These are phyloP conservation scores for Hygrophoropsis aurantiaca DNA, from an alignment of 768 basidiomycete species.

Conservation along the genomic window DNA sequence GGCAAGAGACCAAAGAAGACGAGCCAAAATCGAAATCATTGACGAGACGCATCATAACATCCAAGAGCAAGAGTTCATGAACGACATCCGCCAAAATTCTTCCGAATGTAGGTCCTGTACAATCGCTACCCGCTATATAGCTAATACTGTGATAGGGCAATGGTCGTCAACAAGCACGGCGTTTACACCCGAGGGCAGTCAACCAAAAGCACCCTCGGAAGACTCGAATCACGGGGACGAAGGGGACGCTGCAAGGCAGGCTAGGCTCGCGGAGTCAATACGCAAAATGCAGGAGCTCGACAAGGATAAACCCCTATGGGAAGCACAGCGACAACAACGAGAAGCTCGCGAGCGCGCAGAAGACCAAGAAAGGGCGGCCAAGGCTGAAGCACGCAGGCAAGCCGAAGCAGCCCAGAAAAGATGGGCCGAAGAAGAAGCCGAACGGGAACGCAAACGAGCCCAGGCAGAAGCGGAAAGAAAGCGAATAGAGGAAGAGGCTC, in stretches of 20 bases:
- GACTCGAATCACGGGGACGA: conserved; percentile 22
- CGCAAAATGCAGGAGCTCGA: conserved; percentile 70
- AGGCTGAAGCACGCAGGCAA: conserved; percentile 30
- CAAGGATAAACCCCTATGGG: conserved; percentile 61
- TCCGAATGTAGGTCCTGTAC: not conserved
- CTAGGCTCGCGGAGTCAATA: conserved; percentile 60
- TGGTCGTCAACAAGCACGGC: no score
- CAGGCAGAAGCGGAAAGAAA: conserved; percentile 29
- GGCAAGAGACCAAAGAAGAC: conserved; percentile 43
- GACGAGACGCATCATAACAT: conserved; percentile 37
- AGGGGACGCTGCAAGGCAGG: conserved; percentile 38
- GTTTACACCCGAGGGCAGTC: no score
- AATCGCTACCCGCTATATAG: no score
- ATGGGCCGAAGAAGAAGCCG: conserved; percentile 23
- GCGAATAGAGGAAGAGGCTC: conserved; percentile 33
- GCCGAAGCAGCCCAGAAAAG: conserved; percentile 29
- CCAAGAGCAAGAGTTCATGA: conserved; percentile 39
- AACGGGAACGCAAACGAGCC: conserved; percentile 19
- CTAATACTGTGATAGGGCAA: no score
- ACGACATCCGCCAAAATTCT: conserved; percentile 30
- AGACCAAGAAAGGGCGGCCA: conserved; percentile 38
- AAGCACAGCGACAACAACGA: conserved; percentile 49
- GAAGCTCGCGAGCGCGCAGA: conserved; percentile 42
- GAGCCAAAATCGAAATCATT: conserved; percentile 38
- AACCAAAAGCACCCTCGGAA: conserved; percentile 3